phyloP scores from a whole-genome alignment of 768 basidiomycete species.

The Hortiboletus campestris region DNA sequence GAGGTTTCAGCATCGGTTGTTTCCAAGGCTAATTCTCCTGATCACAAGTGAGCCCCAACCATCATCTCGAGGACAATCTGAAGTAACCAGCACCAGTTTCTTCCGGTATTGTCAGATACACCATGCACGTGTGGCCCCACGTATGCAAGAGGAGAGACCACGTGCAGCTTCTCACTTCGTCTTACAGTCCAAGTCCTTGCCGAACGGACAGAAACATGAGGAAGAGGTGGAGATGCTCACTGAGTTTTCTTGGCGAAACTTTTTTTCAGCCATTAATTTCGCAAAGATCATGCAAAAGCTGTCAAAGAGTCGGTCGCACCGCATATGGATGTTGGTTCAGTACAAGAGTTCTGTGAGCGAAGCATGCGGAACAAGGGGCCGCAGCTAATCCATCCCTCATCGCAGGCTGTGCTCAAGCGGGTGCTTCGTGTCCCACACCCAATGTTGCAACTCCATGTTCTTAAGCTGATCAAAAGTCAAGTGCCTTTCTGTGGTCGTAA shows the following conservation, averaged over 20 bases:
- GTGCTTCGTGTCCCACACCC: conserved; percentile 93
- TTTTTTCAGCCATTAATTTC: conserved; percentile 96
- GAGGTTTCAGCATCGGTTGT: conserved; percentile 83
- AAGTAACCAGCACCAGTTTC: conserved; percentile 57
- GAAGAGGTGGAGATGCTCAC: conserved; percentile 91
- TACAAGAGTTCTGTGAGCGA: conserved; percentile 92
- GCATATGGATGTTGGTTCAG: conserved; percentile 94
- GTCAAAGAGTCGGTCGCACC: conserved; percentile 90
- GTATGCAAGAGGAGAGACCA: conserved; percentile 60
- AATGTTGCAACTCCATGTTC: conserved; percentile 87
- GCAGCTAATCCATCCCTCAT: conserved; percentile 18
- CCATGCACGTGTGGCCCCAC: conserved; percentile 65
- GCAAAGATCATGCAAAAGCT: conserved; percentile 97
- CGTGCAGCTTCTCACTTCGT: conserved; percentile 60
- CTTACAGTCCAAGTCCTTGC: conserved; percentile 53
- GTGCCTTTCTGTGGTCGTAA: conserved; percentile 97
- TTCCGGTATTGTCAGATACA: conserved; percentile 90
- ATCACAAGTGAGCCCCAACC: conserved; percentile 63
- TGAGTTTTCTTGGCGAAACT: conserved; percentile 97
- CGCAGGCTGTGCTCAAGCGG: conserved; percentile 90
- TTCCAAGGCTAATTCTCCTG: conserved; percentile 85
- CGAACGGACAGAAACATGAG: conserved; percentile 72
- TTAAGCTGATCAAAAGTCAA: conserved; percentile 98
- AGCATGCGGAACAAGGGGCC: not conserved
- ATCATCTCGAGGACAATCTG: not conserved